These are phyloP conservation scores for Laburnicola sp. DNA, from an alignment of 2,329 filamentous ascomycete genomes.

Conservation along the genomic window DNA sequence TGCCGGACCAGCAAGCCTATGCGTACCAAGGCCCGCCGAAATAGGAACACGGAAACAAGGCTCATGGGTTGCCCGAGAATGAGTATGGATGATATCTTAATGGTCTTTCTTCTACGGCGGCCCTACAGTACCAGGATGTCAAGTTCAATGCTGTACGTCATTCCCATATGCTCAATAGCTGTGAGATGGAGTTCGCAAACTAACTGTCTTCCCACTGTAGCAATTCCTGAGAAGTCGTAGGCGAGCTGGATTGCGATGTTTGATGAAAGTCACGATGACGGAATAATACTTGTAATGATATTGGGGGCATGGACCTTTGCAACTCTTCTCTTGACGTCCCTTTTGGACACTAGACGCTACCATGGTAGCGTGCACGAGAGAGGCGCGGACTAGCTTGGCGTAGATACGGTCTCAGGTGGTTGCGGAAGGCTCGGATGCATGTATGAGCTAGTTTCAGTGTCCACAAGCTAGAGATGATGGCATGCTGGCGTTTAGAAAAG, in stretches of 20 bases:
- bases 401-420: not conserved
- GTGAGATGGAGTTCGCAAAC: no score
- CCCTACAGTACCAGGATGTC: no score
- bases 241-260: no score
- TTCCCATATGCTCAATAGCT: no score
- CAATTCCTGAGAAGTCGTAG: no score
- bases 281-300: no score
- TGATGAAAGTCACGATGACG: no score
- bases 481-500: not conserved
- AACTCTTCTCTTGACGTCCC: not conserved
- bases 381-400: conserved; percentile 1
- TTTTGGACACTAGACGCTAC: conserved; percentile 2
- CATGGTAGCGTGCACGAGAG: not conserved
- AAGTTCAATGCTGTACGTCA: no score
- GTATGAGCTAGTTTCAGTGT: conserved; percentile 3
- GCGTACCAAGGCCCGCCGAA: conserved; percentile 20
- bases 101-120: no score
- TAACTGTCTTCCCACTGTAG: no score
- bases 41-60: conserved; percentile 5
- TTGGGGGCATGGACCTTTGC: not conserved
- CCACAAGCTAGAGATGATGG: not conserved
- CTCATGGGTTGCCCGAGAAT: no score
- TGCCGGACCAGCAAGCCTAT: conserved; percentile 24
- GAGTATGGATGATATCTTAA: no score
- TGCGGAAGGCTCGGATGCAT: conserved; percentile 7